Percentiles rank a stretch among this genome's conserved stretches.
Evolutionary conservation across 1,139 yeast genomes (phyloP).

Genomic region (Suhomyces yuchorum): DNA sequence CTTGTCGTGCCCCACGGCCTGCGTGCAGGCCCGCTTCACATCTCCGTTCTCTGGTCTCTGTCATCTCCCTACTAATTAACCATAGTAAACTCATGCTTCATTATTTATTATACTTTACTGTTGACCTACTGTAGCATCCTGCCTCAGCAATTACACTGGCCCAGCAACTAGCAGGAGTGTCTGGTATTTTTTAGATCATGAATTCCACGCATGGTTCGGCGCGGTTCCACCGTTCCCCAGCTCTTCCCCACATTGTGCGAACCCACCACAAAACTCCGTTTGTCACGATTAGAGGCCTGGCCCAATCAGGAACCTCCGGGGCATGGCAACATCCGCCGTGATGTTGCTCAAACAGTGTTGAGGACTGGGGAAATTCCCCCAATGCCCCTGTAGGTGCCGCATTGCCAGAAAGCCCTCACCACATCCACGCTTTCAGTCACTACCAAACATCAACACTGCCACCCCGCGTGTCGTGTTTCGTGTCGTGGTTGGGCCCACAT

Average conservation of each 20-base stretch:
- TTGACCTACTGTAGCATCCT: background rate
- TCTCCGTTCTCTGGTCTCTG: background rate
- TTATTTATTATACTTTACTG: background rate
- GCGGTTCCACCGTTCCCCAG: background rate
- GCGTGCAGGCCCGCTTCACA: background rate
- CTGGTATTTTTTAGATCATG: background rate
- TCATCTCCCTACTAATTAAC: background rate
- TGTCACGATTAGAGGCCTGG: background rate
- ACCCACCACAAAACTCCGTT: background rate
- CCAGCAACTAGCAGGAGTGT: background rate
- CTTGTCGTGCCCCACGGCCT: background rate
- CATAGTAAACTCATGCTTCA: background rate
- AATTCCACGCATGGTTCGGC: background rate
- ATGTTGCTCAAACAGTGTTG: no score
- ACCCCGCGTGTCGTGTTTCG: no score
- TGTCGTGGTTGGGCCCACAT: no score
- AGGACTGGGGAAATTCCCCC: no score
- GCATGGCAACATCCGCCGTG: background rate
- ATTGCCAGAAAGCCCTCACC: no score
- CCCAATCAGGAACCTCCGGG: background rate
- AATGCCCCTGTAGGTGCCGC: no score
- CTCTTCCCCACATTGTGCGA: background rate
- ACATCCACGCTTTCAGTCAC: no score
- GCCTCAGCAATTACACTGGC: background rate
- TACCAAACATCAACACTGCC: no score